Conservation (phyloP, 352 stramenopile species). For the Pythium brassicae region DNA sequence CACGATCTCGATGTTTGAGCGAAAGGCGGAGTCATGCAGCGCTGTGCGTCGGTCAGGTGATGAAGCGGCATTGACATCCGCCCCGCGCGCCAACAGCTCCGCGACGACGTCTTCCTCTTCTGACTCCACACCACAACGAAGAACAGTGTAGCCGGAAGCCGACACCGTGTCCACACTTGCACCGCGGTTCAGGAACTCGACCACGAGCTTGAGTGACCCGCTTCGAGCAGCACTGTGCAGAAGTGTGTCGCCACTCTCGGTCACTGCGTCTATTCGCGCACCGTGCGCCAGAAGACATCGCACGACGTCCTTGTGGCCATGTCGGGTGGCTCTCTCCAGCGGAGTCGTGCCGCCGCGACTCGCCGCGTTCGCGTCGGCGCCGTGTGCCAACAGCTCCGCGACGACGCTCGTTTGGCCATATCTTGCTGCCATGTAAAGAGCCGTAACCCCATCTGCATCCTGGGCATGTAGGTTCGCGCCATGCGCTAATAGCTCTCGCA, state of each 20-base stretch:
- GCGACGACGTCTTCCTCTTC: not conserved
- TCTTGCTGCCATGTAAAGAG: not conserved
- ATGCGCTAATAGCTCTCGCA: not conserved
- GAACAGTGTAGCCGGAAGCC: not conserved
- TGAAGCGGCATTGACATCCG: not conserved
- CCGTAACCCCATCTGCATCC: not conserved
- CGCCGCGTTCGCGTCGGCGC: not conserved
- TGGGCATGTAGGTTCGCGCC: not conserved
- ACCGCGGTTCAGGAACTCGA: not conserved
- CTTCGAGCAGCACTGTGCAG: not conserved
- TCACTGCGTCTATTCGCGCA: not conserved
- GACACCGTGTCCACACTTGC: not conserved
- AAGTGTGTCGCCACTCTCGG: not conserved
- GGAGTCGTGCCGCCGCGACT: not conserved
- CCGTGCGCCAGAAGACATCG: not conserved
- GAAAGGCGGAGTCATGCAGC: not conserved
- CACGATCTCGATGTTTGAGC: not conserved
- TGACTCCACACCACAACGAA: not conserved
- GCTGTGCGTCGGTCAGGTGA: not conserved
- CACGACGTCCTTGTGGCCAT: not conserved
- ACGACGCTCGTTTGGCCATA: not conserved
- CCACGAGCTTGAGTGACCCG: not conserved
- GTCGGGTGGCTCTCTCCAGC: not conserved
- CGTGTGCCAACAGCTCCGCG: not conserved
- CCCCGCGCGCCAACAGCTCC: not conserved